These are phyloP conservation scores for Cryptococcus neoformans DNA, from an alignment of 1,284 basidiomycete species.

Conservation along the genomic window DNA sequence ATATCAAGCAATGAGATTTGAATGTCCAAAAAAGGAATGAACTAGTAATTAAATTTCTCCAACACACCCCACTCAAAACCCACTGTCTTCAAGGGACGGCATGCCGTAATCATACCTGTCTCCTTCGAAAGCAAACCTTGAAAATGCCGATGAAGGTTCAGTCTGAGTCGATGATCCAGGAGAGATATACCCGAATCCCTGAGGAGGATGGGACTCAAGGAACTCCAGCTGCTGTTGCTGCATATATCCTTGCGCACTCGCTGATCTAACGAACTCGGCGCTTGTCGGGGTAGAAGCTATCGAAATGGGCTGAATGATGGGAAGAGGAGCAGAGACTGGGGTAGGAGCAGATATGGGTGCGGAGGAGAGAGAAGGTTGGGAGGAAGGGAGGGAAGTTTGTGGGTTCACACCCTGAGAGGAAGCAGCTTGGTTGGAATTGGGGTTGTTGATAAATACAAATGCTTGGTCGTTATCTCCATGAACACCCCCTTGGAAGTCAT, in stretches of 20 bases:
- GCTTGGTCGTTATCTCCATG: too few relatives aligned
- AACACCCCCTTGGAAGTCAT: not conserved
- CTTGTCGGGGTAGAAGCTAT: not conserved
- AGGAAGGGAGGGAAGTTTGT: constrained; percentile 8
- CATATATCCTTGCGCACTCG: constrained; percentile 21
- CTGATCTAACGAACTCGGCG: not conserved
- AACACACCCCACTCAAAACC: not conserved
- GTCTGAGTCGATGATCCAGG: not conserved
- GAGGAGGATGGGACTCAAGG: constrained; percentile 14
- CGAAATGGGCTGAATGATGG: constrained; percentile 13
- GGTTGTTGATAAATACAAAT: not conserved
- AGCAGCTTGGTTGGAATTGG: constrained; percentile 1
- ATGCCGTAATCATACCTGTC: not conserved
- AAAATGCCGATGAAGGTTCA: not conserved
- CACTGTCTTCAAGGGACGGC: not conserved
- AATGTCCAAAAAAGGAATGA: not conserved
- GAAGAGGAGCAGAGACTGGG: constrained; percentile 5
- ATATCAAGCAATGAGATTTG: not conserved
- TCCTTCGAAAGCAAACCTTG: not conserved
- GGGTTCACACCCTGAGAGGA: too few relatives aligned
- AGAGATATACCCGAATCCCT: not conserved
- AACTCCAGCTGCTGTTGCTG: constrained; percentile 38
- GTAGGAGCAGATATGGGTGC: constrained; percentile 16
- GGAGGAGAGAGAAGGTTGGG: constrained; percentile 22
- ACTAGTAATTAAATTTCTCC: not conserved